These are phyloP conservation scores for Galerina marginata DNA, from an alignment of 768 basidiomycete species.

Conservation along the genomic window DNA sequence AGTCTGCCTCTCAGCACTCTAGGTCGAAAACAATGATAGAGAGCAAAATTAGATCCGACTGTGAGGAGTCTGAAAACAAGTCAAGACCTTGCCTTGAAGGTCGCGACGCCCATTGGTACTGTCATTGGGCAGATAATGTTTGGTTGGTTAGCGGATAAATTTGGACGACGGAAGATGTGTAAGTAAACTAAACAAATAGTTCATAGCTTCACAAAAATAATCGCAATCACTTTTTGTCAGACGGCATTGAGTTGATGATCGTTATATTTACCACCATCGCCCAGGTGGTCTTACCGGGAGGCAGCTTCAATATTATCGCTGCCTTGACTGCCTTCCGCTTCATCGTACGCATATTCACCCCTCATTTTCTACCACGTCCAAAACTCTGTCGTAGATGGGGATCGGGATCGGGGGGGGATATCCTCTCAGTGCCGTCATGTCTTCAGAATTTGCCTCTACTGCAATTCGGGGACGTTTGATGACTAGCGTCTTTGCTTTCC, in stretches of 20 bases:
- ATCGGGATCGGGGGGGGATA: slow-evolving; percentile 91
- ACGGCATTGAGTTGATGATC: slow-evolving; percentile 78
- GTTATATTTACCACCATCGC: slow-evolving; percentile 82
- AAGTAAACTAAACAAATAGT: slow-evolving; percentile 28
- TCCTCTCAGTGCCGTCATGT: slow-evolving; percentile 85
- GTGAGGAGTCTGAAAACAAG: slow-evolving; percentile 49
- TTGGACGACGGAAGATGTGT: slow-evolving; percentile 86
- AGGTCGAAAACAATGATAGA: not conserved
- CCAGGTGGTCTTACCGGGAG: slow-evolving; percentile 72
- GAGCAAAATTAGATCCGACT: slow-evolving; percentile 29
- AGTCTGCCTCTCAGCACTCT: slow-evolving; percentile 2
- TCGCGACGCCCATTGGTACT: slow-evolving; percentile 78
- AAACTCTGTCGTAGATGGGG: slow-evolving; percentile 54
- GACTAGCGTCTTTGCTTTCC: slow-evolving; percentile 84
- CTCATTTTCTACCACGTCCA: not conserved
- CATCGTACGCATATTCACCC: slow-evolving; percentile 44
- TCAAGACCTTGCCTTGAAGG: slow-evolving; percentile 80
- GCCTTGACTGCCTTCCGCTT: slow-evolving; percentile 85
- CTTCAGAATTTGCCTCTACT: slow-evolving; percentile 86
- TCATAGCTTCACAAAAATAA: not conserved
- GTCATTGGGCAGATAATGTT: slow-evolving; percentile 78
- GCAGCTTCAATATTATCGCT: slow-evolving; percentile 69
- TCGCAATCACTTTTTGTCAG: slow-evolving; percentile 31
- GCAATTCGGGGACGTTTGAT: slow-evolving; percentile 83
- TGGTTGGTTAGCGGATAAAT: slow-evolving; percentile 77